A percentile compares a stretch with the other conserved stretches of the same genome.
Conservation (phyloP, 495 filamentous ascomycete species). For the Poronia punctata region DNA sequence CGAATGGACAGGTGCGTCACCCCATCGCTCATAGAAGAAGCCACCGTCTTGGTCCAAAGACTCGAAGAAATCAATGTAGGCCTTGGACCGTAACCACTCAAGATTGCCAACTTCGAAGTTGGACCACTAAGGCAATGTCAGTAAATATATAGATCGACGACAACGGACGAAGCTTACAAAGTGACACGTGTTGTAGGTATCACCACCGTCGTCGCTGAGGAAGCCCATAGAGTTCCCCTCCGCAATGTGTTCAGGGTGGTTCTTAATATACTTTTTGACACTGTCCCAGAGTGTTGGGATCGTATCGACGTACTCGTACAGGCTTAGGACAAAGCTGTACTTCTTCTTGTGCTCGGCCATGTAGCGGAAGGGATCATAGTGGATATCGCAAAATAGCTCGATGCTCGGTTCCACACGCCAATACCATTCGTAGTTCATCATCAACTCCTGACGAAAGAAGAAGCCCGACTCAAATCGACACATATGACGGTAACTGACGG, state of each 20-base stretch:
- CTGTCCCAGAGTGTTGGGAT: constrained; percentile 95
- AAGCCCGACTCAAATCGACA: constrained; percentile 91
- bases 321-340: constrained; percentile 80
- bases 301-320: constrained; percentile 94
- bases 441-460: constrained; percentile 79
- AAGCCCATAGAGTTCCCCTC: constrained; percentile 83
- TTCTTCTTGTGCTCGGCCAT: constrained; percentile 87
- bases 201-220: constrained; percentile 82
- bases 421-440: constrained; percentile 86
- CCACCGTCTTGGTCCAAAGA: constrained; percentile 74
- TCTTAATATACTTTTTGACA: constrained; percentile 81
- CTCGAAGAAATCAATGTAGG: constrained; percentile 76
- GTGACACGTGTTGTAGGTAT: constrained; percentile 93
- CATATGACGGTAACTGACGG: constrained; percentile 87
- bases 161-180: constrained; percentile 61
- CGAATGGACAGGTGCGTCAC: constrained; percentile 88
- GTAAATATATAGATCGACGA: constrained; percentile 1
- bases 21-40: constrained; percentile 93
- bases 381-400: constrained; percentile 78
- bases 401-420: constrained; percentile 89
- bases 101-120: constrained; percentile 88
- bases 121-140: constrained; percentile 58
- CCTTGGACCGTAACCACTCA: constrained; percentile 72
- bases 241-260: constrained; percentile 80
- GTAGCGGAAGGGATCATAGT: constrained; percentile 77